Evolutionary conservation across 257 asterid genomes (phyloP), one percentile per base, ranked within the genome.

Genomic region (Lantana camara): DNA sequence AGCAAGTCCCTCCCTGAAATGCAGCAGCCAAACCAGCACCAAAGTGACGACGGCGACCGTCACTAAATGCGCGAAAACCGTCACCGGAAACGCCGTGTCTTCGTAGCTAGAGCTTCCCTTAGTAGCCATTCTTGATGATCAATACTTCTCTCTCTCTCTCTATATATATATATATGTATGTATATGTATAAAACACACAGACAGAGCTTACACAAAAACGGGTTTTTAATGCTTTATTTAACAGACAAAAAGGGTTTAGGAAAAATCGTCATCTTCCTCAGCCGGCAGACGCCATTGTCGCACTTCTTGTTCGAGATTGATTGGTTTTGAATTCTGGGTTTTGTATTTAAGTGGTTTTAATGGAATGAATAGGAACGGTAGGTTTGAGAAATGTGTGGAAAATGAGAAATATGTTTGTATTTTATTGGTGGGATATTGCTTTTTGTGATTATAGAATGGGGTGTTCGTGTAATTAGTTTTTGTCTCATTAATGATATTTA

Each of bases 1-100:
- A 37, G 89, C 79, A 47, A 81, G 41, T 5, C 95, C 95, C 6
- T 73, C 81, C 13, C 83, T 66, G 67, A 86, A 86, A n/a, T 81
- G 82, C 7, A 86, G 66, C 24, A 86, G 83, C 95, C 95, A 86
- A 23, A 83, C 78, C 12, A 83, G 78, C 11, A 81, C 46, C 42
- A 86, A 78, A 34, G 56, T 55, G 24, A 54, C 30, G 17, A 79
- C 27, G 4, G 87, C 75, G 11, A 75, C 19, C 22, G 79, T 79
- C 59, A 74, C 40, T 76, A 83, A 55, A 67, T 83, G 95, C 5
- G 84, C 89, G 48, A 83, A 70, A 5, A 76, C 1, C 21, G 83
- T 69, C 20, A 69, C 67, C 0, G 81, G 83, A 29, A 63, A 53
- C 2, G 81, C 73, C 14, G 78, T 38, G 8, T 32, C 16, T 15